Base-by-base conservation (phyloP, 257 asterid species). In the Handroanthus guayacan region DNA sequence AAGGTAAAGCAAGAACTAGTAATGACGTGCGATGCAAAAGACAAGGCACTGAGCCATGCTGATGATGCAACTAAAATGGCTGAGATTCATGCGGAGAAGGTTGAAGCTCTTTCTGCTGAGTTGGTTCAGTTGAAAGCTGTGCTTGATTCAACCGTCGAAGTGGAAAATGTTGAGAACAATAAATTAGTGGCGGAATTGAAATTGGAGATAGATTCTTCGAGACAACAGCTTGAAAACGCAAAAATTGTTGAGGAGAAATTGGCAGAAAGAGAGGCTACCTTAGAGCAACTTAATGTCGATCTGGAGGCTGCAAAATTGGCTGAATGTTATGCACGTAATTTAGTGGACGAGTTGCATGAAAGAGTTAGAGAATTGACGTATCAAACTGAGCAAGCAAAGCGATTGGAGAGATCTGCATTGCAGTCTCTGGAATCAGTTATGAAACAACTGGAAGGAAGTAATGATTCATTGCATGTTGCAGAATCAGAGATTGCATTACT, bases 241-340 rank as follows among this genome's bases (percentile, higher is more conserved):
- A 87, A 85, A 57, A n/a, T 48, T 50, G 69, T 64, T 64, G 82
- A 83, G 85, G 81, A 74, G 78, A 80, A 60, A 74, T 71, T 87
- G 71, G 79, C 72, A 39, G 89, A 87, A 60, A 84, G 79, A 73
- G 92, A 87, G 70, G 88, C 83, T n/a, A 56, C 77, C 62, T 56
- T 89, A 14, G 91, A 84, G 79, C 87, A 89, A 75, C 90, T 87
- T 80, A 89, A 78, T 71, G 89, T 84, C 11, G 87, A 89, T 67
- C 81, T 89, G 65, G 92, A 87, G 83, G 92, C 89, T 60, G 89
- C 94, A 9, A 87, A 83, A 72, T 70, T 87, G 86, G 88, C 92
- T 9, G 89, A 84, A 74, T 85, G 86, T 71, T 82, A 79, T 43
- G 86, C 90, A 3, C 85, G 69, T 36, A 79, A 72, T 77, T 80